Base-by-base conservation (phyloP, 345 rosid genomes). In the Eucalyptus rudis region DNA sequence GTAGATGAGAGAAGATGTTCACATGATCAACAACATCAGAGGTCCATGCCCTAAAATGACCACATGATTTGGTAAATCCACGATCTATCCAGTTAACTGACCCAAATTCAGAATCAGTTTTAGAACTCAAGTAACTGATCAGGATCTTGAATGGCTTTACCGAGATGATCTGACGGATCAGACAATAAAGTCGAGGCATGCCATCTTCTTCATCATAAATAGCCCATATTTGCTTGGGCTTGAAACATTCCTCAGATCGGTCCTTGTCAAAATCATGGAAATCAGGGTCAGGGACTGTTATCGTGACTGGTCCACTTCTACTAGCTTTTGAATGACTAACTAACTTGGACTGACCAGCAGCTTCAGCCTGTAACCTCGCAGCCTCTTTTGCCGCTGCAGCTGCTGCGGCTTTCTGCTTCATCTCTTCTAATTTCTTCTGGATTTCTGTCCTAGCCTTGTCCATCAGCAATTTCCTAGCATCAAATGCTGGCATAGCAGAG, bases 141-240 rank as follows among this genome's bases (percentile, higher is more conserved):
- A 90, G 98, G 90, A 98, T 94, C 94, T 97, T 95, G 90, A 98
- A 98, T 87, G 99, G 99, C 31, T 94, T 92, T 59, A 93, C 88
- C 5, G 99, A 98, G 93, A 96, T 91, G 89, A 98, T 95, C 93
- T 98, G 93, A 86, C 96, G 95, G 87, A 97, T 92, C 88, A 98
- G 92, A 88, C 99, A 96, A 86, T 98, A 98, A 86, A 98, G 91
- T 62, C 99, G 98, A 86, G 99, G 99, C 99, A 98, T 98, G 58
- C 99, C 99, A 50, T 98, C 99, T 86, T 98, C 98, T 91, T 98
- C 99, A 68, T 98, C 99, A 86, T 97, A 98, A 49, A 98, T 90
- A 50, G 99, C 99, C 99, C 99, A 98, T 93, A 98, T 95, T 86
- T 98, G 98, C 93, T 95, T 97, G 31, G 98, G 97, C 92, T 94